These are phyloP conservation scores for Termitomyces sp. DNA, from an alignment of 768 basidiomycete species.

Conservation along the genomic window DNA sequence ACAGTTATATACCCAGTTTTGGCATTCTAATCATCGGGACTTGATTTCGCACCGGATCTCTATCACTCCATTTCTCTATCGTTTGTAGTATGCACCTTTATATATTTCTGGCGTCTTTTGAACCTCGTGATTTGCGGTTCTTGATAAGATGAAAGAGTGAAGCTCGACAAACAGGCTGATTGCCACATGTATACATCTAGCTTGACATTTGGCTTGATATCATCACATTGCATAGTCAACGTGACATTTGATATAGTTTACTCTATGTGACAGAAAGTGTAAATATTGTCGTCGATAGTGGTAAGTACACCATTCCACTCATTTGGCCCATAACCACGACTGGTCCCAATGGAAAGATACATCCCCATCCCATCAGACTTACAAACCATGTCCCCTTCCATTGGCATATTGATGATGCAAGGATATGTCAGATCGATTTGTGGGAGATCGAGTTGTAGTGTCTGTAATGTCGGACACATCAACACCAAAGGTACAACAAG, in stretches of 20 bases:
- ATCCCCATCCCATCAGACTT: not conserved
- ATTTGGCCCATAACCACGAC: not conserved
- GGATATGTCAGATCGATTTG: not conserved
- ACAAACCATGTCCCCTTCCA: not conserved
- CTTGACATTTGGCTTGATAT: no score
- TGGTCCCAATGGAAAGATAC: not conserved
- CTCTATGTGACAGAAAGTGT: not conserved
- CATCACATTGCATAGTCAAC: no score
- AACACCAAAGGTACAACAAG: not conserved
- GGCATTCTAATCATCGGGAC: not conserved
- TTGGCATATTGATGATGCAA: not conserved
- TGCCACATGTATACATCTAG: no score
- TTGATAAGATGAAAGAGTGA: no score
- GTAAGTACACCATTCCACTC: constrained; percentile 1
- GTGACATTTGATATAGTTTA: not conserved
- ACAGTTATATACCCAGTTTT: not conserved
- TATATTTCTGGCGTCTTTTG: not conserved
- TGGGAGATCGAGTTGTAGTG: not conserved
- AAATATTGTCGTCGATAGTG: not conserved
- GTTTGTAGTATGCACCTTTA: not conserved
- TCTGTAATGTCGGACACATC: constrained; percentile 5
- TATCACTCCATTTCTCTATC: not conserved
- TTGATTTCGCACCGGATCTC: not conserved
- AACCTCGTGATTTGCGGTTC: not conserved
- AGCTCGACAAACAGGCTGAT: no score